Base-by-base conservation (phyloP, 1,284 basidiomycete genomes). In the Irpex sp. region DNA sequence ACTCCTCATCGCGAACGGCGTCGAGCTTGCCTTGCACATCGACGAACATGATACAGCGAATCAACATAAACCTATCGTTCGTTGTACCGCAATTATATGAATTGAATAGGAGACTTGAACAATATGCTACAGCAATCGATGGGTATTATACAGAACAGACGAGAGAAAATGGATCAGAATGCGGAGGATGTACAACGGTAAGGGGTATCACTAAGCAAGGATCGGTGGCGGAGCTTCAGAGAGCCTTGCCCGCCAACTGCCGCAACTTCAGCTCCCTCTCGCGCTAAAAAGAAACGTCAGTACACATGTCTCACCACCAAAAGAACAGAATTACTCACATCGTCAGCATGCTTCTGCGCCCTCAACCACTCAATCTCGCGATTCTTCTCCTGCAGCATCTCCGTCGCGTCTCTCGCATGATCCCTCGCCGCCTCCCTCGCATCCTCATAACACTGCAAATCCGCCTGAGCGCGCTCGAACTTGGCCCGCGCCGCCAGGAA, bases 361-460 rank as follows among this genome's bases (percentile, higher is more conserved):
- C 83, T 72, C 62, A 86, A 65, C 54, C 75, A 75, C 62, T 86
- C 83, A 0, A 87, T 78, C 71, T 86, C 84, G 54, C 78, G 74
- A 35, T 77, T 76, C 76, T 86, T 86, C 62, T 81, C 79, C 67
- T 81, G 79, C 63, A 85, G 72, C 67, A 74, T 77, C 64, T 83
- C 80, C 0, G 81, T 85, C 1, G 78, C 76, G 59, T 81, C 77
- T 49, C 72, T 73, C 0, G 82, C 81, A 47, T 78, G 79, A 7
- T 75, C 71, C 11, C 81, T 74, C 7, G 79, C 72, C 0, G 75
- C 75, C 39, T 84, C 83, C 7, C 85, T 72, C 1, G 76, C 69
- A 54, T 84, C 81, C 21, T 76, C 78, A 55, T 79, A 75, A 0
- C 79, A 72, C 57, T 67, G 73, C 36, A 86, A 69, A 58, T 78